Base-by-base conservation (phyloP, 345 rosid genomes). In the Rhodamnia rubescens region DNA sequence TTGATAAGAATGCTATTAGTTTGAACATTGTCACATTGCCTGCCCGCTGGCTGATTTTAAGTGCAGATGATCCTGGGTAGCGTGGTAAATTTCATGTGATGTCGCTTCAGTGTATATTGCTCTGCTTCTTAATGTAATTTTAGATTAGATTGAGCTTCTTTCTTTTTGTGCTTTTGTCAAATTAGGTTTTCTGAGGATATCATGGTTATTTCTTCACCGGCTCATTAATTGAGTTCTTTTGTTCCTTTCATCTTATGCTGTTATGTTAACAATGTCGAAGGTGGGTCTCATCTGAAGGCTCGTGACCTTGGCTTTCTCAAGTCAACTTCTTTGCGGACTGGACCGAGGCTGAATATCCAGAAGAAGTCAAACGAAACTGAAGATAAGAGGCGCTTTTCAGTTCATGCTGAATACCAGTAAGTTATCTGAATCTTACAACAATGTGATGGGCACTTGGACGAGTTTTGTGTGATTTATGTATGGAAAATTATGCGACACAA, bases 361-460 rank as follows among this genome's bases (percentile, higher is more conserved):
- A 91, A 90, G 89, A 93, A 92, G 84, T 78, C 89, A 56, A 88
- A 85, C 42, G 89, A 78, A 55, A 53, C 54, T 81, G 85, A 82
- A 80, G 59, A 85, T 59, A 88, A 80, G 84, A 85, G 18, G 86
- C 91, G 85, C 84, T 85, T 92, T 59, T 86, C 93, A n/a, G 91
- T 95, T 88, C 89, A 87, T 89, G 95, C 96, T 9, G 92, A 89
- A 82, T 93, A 95, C 85, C 87, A 89, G 96, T 94, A 92, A 21
- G 90, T 57, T 32, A 20, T 82, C 84, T 53, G 83, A 52, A 82
- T 82, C 57, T 11, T 20, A 69, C 80, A 18, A 69, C 80, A 36
- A 18, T 69, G 47, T 69, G 80, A 69, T 69, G 80, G 80, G 47
- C 47, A 18, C 47, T 36, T 69, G 78, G 42, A 69, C 0, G 47